These are phyloP conservation scores for Pholiota conissans DNA, from an alignment of 768 basidiomycete species.

Conservation along the genomic window DNA sequence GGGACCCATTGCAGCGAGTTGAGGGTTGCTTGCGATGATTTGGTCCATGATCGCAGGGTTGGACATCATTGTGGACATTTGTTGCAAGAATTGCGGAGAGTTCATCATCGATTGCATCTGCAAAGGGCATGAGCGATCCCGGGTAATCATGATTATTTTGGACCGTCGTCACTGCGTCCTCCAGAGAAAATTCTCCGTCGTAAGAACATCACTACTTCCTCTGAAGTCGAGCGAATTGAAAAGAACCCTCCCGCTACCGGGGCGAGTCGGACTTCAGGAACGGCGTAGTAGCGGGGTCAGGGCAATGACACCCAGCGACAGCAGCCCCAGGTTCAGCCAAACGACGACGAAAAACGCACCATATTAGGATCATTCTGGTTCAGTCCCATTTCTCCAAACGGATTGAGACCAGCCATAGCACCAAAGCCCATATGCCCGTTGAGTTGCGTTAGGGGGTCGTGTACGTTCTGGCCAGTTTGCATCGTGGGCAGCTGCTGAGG, in stretches of 20 bases:
- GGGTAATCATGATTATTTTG: background rate
- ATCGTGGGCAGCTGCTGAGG: slow-evolving; percentile 76
- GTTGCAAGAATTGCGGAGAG: slow-evolving; percentile 79
- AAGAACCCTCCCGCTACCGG: too few relatives aligned
- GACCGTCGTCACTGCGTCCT: background rate
- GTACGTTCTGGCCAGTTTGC: slow-evolving; percentile 89
- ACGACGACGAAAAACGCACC: slow-evolving; percentile 42
- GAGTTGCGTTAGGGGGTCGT: slow-evolving; percentile 82
- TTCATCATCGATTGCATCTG: slow-evolving; percentile 86
- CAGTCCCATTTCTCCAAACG: slow-evolving; percentile 87
- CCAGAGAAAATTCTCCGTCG: too few relatives aligned
- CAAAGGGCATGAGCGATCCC: background rate
- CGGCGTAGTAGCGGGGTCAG: too few relatives aligned
- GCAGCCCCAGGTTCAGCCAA: background rate
- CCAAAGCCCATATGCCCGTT: slow-evolving; percentile 81
- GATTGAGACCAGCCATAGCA: slow-evolving; percentile 83
- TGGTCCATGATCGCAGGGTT: slow-evolving; percentile 90
- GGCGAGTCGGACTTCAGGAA: too few relatives aligned
- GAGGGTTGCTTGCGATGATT: slow-evolving; percentile 80
- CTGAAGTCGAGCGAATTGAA: too few relatives aligned
- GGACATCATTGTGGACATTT: slow-evolving; percentile 85
- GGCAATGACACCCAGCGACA: too few relatives aligned
- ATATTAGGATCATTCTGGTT: slow-evolving; percentile 95
- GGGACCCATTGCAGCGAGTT: slow-evolving; percentile 72
- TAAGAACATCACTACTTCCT: too few relatives aligned